A percentile compares a stretch with the other conserved stretches of the same genome.
These are phyloP conservation scores for Lecanosticta acicola DNA, from an alignment of 2,329 filamentous ascomycete species.

Conservation along the genomic window DNA sequence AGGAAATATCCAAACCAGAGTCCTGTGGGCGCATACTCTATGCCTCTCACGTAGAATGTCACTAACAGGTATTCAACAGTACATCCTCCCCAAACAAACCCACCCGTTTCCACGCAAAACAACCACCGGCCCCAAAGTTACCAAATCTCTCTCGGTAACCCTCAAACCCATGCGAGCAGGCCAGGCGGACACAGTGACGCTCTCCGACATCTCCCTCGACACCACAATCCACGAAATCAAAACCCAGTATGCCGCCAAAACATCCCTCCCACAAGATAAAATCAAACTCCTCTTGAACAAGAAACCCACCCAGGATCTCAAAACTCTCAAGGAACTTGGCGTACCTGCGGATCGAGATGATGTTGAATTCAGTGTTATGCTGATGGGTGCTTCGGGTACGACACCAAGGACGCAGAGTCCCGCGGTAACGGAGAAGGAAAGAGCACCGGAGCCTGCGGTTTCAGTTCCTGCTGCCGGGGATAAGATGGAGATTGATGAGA, in stretches of 20 bases:
- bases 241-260: slow-evolving; percentile 57
- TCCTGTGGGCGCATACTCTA: slow-evolving; percentile 56
- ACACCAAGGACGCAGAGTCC: slow-evolving; percentile 35
- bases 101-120: slow-evolving; percentile 46
- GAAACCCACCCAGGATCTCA: slow-evolving; percentile 60
- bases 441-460: slow-evolving; percentile 26
- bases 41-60: too few species aligned
- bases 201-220: slow-evolving; percentile 56
- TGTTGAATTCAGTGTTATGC: slow-evolving; percentile 81
- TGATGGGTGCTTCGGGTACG: slow-evolving; percentile 57
- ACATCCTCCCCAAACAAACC: slow-evolving; percentile 63
- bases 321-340: slow-evolving; percentile 34
- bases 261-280: slow-evolving; percentile 64
- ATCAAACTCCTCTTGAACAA: slow-evolving; percentile 82
- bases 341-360: slow-evolving; percentile 42
- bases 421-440: slow-evolving; percentile 30
- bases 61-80: slow-evolving; percentile 48
- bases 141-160: slow-evolving; percentile 46
- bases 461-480: too few species aligned
- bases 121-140: slow-evolving; percentile 35
- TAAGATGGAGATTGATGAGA: slow-evolving; percentile 32
- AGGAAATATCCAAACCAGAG: slow-evolving; percentile 68
- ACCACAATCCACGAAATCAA: slow-evolving; percentile 79
- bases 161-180: slow-evolving; percentile 71
- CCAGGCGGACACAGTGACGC: slow-evolving; percentile 53